These are phyloP conservation scores for Chlorella vulgaris DNA, from an alignment of 139 green algal species.

Conservation along the genomic window DNA sequence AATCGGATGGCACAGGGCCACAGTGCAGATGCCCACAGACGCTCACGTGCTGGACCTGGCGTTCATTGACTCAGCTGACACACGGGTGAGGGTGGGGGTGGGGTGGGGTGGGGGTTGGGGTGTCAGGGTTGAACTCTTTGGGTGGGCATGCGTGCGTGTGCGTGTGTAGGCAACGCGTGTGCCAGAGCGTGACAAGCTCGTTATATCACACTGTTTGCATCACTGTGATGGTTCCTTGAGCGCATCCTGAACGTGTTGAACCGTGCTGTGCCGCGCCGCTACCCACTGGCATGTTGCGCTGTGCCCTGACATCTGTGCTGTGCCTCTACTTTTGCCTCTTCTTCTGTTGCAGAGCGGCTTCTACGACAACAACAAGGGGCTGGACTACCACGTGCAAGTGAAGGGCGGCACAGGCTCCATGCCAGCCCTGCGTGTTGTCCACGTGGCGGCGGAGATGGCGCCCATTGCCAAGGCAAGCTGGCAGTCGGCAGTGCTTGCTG, in stretches of 20 bases:
- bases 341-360: conserved; percentile 59
- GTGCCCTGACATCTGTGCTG: not conserved
- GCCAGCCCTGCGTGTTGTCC: conserved; percentile 81
- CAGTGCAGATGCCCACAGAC: conserved; percentile 74
- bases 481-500: not conserved
- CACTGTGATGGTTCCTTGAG: no score
- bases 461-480: conserved; percentile 91
- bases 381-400: conserved; percentile 95
- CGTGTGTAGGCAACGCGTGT: no score
- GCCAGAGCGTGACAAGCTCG: no score
- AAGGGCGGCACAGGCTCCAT: conserved; percentile 48
- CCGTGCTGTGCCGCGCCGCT: no score
- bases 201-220: no score
- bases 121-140: no score
- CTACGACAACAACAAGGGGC: conserved; percentile 91
- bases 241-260: no score
- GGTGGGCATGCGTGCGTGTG: no score
- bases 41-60: conserved; percentile 89
- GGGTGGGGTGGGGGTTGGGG: no score
- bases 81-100: conserved; percentile 7
- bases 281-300: not conserved
- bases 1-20: conserved; percentile 68
- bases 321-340: no score
- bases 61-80: conserved; percentile 79
- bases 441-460: conserved; percentile 98